Evolutionary conservation across 164 flowering plant genomes (phyloP).

Genomic region (Chloranthus sessilifolius): DNA sequence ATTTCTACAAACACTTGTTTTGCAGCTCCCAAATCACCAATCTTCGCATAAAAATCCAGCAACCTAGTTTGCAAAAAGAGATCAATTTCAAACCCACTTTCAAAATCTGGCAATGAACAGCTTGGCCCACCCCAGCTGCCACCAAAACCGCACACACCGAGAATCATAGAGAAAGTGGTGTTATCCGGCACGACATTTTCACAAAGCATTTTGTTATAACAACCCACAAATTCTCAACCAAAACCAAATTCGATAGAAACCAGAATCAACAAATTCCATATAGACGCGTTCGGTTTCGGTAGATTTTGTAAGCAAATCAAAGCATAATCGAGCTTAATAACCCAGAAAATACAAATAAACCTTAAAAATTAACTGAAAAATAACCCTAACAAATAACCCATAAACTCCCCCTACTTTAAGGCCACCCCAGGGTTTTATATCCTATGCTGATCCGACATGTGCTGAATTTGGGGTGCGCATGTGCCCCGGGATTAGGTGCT

Average conservation of each 20-base stretch:
- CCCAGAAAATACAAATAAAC: too few relatives aligned
- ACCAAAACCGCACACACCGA: slow-evolving; percentile 26
- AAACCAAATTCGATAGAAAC: slow-evolving; percentile 14
- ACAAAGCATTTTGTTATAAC: slow-evolving; percentile 16
- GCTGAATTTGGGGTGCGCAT: too few relatives aligned
- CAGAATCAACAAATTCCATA: slow-evolving; percentile 27
- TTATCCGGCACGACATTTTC: slow-evolving; percentile 17
- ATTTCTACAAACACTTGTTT: slow-evolving; percentile 32
- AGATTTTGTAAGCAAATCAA: slow-evolving; percentile 18
- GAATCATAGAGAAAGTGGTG: slow-evolving; percentile 18
- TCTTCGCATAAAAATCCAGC: slow-evolving; percentile 37
- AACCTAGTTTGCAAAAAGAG: slow-evolving; percentile 35
- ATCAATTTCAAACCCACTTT: slow-evolving; percentile 29
- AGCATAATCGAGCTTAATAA: slow-evolving; percentile 20
- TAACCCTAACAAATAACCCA: too few relatives aligned
- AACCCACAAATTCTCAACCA: slow-evolving; percentile 8
- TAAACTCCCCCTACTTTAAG: too few relatives aligned
- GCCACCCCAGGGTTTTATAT: too few relatives aligned
- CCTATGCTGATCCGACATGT: too few relatives aligned
- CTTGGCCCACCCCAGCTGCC: too few relatives aligned
- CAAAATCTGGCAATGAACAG: too few relatives aligned
- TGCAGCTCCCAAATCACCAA: slow-evolving; percentile 30
- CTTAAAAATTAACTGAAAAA: too few relatives aligned
- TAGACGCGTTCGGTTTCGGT: slow-evolving; percentile 6
- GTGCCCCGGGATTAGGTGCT: too few relatives aligned